Evolutionary conservation across 176 grass and related monocot species (phyloP).

Genomic region (Echinochloa phyllopogon): DNA sequence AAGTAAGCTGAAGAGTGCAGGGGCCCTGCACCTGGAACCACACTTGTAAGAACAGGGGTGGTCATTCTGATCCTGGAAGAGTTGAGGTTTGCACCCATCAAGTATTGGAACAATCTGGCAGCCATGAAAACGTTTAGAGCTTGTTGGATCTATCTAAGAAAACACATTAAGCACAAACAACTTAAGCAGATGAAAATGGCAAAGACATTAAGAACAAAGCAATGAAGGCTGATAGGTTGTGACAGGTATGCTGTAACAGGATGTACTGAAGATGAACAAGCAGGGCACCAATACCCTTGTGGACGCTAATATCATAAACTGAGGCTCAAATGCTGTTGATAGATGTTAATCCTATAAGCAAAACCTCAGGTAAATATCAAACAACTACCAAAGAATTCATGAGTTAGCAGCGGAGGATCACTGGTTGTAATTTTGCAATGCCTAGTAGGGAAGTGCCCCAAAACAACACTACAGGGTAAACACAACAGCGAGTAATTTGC

Average conservation of each 20-base stretch:
- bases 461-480: not conserved
- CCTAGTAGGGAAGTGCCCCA: not conserved
- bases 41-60: slow-evolving; percentile 69
- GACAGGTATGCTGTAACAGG: not conserved
- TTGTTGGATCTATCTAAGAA: not conserved
- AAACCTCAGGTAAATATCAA: slow-evolving; percentile 6
- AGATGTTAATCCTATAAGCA: not conserved
- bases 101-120: slow-evolving; percentile 84
- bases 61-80: slow-evolving; percentile 90
- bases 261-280: not conserved
- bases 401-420: not conserved
- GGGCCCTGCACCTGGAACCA: slow-evolving; percentile 65
- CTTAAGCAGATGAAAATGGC: not conserved
- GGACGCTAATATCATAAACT: not conserved
- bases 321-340: not conserved
- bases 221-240: not conserved
- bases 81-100: slow-evolving; percentile 89
- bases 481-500: not conserved
- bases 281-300: not conserved
- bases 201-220: not conserved
- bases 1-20: slow-evolving; percentile 76
- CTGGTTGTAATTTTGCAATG: not conserved
- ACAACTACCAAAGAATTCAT: not conserved
- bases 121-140: slow-evolving; percentile 19
- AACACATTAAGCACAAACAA: not conserved